phyloP scores from a whole-genome alignment of 768 basidiomycete species.

The Tulasnella sp. region DNA sequence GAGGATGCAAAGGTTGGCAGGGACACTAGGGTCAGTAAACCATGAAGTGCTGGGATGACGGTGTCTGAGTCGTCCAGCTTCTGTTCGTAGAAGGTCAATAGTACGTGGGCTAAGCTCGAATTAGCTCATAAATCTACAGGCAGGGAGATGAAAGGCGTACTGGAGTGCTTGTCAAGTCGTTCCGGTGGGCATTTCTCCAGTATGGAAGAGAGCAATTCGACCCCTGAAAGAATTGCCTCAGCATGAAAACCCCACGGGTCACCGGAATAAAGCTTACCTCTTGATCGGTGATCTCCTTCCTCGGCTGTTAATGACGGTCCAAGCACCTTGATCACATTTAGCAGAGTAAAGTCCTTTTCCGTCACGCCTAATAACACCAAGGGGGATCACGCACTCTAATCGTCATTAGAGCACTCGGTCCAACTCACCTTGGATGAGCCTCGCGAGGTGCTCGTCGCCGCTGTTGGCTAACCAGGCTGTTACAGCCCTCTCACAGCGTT shows the following conservation, averaged over 20 bases:
- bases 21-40: constrained; percentile 57
- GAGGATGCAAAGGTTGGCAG: constrained; percentile 54
- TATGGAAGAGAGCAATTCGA: constrained; percentile 71
- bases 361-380: constrained; percentile 39
- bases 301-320: constrained; percentile 85
- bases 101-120: constrained; percentile 55
- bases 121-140: constrained; percentile 1
- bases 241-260: not conserved
- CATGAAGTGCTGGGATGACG: constrained; percentile 71
- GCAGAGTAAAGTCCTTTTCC: constrained; percentile 48
- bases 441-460: constrained; percentile 50
- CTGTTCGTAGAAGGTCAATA: constrained; percentile 72
- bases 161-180: constrained; percentile 69
- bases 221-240: constrained; percentile 45
- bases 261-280: constrained; percentile 45
- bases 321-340: constrained; percentile 76
- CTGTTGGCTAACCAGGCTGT: constrained; percentile 66
- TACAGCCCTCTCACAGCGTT: constrained; percentile 45
- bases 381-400: not conserved
- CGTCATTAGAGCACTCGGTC: not conserved
- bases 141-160: constrained; percentile 38
- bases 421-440: constrained; percentile 51
- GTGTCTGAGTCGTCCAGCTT: constrained; percentile 84
- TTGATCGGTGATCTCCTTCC: constrained; percentile 65
- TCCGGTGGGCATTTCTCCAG: constrained; percentile 52